Percentiles rank a stretch among this genome's conserved stretches.
Conservation (phyloP, 2,329 filamentous ascomycete genomes). For the Ophiostoma novo-ulmi region DNA sequence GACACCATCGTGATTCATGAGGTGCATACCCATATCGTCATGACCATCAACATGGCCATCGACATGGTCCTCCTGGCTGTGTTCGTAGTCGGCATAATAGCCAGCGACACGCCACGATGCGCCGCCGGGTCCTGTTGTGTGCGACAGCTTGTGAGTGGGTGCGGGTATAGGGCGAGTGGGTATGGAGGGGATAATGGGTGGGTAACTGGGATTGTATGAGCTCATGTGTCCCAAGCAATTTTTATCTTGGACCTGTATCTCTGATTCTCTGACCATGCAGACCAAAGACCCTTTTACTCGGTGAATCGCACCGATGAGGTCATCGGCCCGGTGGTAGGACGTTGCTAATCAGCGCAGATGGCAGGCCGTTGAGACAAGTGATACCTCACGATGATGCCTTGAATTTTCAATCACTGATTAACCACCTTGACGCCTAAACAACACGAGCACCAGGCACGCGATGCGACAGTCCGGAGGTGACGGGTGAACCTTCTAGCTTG, state of each 20-base stretch:
- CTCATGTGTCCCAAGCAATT: conserved; percentile 5
- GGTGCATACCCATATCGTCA: conserved; percentile 2
- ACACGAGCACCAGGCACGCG: conserved; percentile 11
- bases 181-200: neutral
- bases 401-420: neutral
- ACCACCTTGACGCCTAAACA: neutral
- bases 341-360: neutral
- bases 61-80: neutral
- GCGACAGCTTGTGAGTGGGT: conserved; percentile 21
- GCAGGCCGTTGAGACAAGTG: neutral
- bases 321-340: conserved; percentile 4
- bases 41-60: neutral
- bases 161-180: neutral
- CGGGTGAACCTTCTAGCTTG: conserved; percentile 7
- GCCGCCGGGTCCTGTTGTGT: conserved; percentile 24
- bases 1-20: neutral
- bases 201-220: conserved; percentile 2
- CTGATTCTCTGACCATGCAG: neutral
- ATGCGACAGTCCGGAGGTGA: conserved; percentile 11
- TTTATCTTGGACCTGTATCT: neutral
- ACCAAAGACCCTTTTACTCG: conserved; percentile 8
- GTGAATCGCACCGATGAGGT: conserved; percentile 1
- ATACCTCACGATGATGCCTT: neutral
- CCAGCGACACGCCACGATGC: conserved; percentile 33
- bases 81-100: conserved; percentile 17